Evolutionary conservation across 805 yeast species (phyloP), one percentile per base, ranked within the genome.

Genomic region (Kockiozyma suomiensis): DNA sequence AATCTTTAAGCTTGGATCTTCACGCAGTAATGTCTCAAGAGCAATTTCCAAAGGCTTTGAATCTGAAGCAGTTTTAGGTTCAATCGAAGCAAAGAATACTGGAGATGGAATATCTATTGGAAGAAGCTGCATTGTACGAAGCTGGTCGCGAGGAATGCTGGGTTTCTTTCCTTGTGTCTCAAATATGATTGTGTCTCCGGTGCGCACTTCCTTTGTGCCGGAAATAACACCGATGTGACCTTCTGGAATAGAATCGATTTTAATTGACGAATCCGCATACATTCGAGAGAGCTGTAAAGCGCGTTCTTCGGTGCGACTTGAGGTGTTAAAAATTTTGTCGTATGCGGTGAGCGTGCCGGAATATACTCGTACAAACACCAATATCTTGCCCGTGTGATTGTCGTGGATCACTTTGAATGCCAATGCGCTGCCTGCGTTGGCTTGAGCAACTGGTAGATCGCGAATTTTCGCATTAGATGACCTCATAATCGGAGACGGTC

Each of bases 211-310:
- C 54, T 85, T 79, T 2, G 85, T 78, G 1, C 92, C 92, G 1
- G 86, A 78, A n/a, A 89, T 81, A 4, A 94, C 97, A 37, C 97
- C 98, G 69, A 94, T 94, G 65, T 89, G 90, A 2, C 99, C 99
- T 0, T 88, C 79, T 5, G 78, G 72, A 21, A 93, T 77, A 28
- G 72, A 73, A 26, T 78, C 74, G 2, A 91, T 90, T 45, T 88
- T 91, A 59, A 86, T 84, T 0, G 96, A 91, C 30, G 78, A 79
- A 67, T 93, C 91, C 1, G 97, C 99, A 74, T 92, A 91, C 93
- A 93, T 90, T 54, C 87, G 75, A 51, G 89, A 76, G 43, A 94
- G 74, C 66, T 85, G 87, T 12, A 87, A 84, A 17, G 90, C 79
- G 53, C 84, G 81, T 55, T 90, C 79, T 59, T 81, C 83, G 52